Evolutionary conservation across 768 basidiomycete genomes (phyloP).

Genomic region (Boletus tylopilopsis): DNA sequence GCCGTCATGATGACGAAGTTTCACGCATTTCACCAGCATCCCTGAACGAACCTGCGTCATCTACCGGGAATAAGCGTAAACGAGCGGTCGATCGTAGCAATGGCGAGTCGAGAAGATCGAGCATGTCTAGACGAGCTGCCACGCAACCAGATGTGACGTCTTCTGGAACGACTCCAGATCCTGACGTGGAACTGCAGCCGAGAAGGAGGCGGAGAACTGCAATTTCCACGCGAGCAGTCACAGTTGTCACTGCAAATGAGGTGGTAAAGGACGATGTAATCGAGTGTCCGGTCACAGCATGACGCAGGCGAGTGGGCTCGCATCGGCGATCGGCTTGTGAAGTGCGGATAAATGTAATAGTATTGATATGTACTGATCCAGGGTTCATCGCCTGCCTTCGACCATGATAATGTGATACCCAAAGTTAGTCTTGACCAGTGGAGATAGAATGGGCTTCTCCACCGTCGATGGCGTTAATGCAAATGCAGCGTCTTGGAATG

Average conservation of each 20-base stretch:
- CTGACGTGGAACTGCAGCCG: slow-evolving; percentile 60
- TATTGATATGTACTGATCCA: slow-evolving; percentile 22
- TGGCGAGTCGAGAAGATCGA: slow-evolving; percentile 34
- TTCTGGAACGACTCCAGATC: slow-evolving; percentile 53
- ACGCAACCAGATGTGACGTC: slow-evolving; percentile 48
- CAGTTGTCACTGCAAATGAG: slow-evolving; percentile 30
- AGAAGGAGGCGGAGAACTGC: slow-evolving; percentile 39
- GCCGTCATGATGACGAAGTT: slow-evolving; percentile 60
- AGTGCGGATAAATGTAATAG: slow-evolving; percentile 12
- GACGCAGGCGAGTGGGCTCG: background rate
- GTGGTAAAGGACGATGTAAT: slow-evolving; percentile 31
- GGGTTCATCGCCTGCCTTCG: slow-evolving; percentile 62
- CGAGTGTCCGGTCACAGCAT: slow-evolving; percentile 26
- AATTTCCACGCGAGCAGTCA: slow-evolving; percentile 25
- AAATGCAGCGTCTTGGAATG: slow-evolving; percentile 90
- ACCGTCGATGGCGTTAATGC: slow-evolving; percentile 73
- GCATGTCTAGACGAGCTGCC: slow-evolving; percentile 36
- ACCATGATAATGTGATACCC: slow-evolving; percentile 94
- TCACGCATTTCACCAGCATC: slow-evolving; percentile 24
- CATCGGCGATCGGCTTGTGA: background rate
- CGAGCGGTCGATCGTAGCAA: slow-evolving; percentile 31
- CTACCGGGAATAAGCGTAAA: slow-evolving; percentile 39
- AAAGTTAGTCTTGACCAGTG: slow-evolving; percentile 77
- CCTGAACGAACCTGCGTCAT: slow-evolving; percentile 22
- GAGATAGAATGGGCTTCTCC: slow-evolving; percentile 69